Evolutionary conservation across 1,139 yeast genomes (phyloP), one percentile per base, ranked within the genome.

Genomic region (Scheffersomyces quercinus): DNA sequence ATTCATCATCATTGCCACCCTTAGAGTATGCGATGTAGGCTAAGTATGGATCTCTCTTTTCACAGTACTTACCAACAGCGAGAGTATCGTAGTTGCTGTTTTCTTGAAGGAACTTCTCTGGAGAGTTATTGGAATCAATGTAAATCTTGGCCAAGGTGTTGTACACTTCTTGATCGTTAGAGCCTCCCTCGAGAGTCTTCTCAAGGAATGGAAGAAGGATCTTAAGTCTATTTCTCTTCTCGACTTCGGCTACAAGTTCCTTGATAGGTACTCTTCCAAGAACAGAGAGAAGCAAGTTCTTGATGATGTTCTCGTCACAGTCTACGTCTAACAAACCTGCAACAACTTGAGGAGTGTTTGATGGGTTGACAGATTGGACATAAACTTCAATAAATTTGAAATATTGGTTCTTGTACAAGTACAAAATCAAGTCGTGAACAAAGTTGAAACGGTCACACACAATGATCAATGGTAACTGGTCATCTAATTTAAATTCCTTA

Each of bases 31-130:
- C 95, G 69, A 93, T 93, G 67, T 89, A 93, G 14, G 99, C 99
- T 65, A 93, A 77, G 72, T 89, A 93, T 49, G 99, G 99, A 62
- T 93, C 99, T 68, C 99, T 86, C 82, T 89, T 93, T 70, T 95
- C 99, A 79, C 99, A 95, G 76, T 93, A 93, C 64, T 85, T 90
- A 77, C 99, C 99, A 56, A 93, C 97, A 56, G 87, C 88, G 55
- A 88, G 75, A 24, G 99, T 87, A 68, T 93, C 95, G 70, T 95
- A 93, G 60, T 81, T 77, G 57, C 83, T 77, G 65, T 93, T 95
- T 67, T 93, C 99, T 65, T 84, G 85, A 73, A 93, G 79, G 75
- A 95, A 95, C 68, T 90, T 90, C 65, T 93, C 99, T 36, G 99
- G 99, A 54, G 91, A 86, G 72, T 93, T 95, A 77, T 93, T 93